Conservation (phyloP, 352 stramenopile genomes). For the Phytophthora brassicae region DNA sequence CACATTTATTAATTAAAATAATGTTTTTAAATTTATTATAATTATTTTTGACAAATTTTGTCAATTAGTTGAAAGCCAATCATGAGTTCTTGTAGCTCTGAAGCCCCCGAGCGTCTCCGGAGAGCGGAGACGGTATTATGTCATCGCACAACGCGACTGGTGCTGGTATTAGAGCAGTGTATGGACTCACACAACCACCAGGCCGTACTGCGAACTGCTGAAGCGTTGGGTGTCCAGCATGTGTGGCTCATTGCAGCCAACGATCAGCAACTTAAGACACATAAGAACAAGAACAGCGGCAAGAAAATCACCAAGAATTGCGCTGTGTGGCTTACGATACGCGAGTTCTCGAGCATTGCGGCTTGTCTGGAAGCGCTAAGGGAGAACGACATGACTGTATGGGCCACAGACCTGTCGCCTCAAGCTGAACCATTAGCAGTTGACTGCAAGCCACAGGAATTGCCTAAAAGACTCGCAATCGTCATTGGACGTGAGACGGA, state of each 20-base stretch:
- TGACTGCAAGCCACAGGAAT: constrained; percentile 43
- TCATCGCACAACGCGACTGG: constrained; percentile 61
- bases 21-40: too few relatives aligned
- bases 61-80: too few relatives aligned
- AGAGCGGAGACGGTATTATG: constrained; percentile 68
- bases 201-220: constrained; percentile 90
- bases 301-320: constrained; percentile 86
- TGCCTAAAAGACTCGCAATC: constrained; percentile 89
- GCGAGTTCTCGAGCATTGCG: constrained; percentile 82
- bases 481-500: constrained; percentile 94
- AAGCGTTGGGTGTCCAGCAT: constrained; percentile 93
- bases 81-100: constrained; percentile 11
- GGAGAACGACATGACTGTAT: constrained; percentile 75
- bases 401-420: constrained; percentile 90
- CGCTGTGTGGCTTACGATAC: constrained; percentile 83
- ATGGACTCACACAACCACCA: constrained; percentile 89
- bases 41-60: too few relatives aligned
- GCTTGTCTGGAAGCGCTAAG: constrained; percentile 77
- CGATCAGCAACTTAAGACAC: constrained; percentile 63
- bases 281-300: constrained; percentile 48
- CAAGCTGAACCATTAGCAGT: constrained; percentile 54
- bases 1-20: too few relatives aligned
- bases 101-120: constrained; percentile 60
- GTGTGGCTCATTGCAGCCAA: constrained; percentile 84
- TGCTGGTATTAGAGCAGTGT: constrained; percentile 80